Percentiles rank a stretch among this genome's conserved stretches.
Conservation (phyloP, 768 basidiomycete species). For the Pleurotus tuber-regium region DNA sequence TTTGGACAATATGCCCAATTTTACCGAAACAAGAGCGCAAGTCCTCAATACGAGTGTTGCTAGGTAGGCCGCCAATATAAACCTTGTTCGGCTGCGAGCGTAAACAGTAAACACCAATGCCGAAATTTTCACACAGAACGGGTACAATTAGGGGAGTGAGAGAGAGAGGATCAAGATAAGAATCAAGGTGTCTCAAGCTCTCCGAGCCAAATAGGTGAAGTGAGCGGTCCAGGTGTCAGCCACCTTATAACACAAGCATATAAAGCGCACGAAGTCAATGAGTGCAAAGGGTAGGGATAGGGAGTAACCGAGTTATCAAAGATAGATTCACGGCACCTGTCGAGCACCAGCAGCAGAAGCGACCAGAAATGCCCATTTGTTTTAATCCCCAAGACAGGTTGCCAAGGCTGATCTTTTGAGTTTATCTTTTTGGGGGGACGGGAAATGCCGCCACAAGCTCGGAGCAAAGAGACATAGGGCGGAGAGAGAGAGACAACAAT, state of each 20-base stretch:
- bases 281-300: too few relatives aligned
- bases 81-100: constrained; percentile 88
- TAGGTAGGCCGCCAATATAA: constrained; percentile 87
- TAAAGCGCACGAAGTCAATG: constrained; percentile 28
- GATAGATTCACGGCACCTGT: constrained; percentile 4
- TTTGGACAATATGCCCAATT: constrained; percentile 69
- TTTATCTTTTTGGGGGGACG: too few relatives aligned
- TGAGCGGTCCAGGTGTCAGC: constrained; percentile 33
- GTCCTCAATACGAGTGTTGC: constrained; percentile 84
- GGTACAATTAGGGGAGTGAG: constrained; percentile 46
- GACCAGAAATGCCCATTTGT: constrained; percentile 10
- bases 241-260: constrained; percentile 36
- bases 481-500: background rate
- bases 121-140: constrained; percentile 49
- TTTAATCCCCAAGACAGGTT: background rate
- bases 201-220: constrained; percentile 35
- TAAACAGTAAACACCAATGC: constrained; percentile 69
- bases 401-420: too few relatives aligned
- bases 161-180: constrained; percentile 21
- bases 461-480: background rate
- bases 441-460: background rate
- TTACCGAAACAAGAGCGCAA: constrained; percentile 85
- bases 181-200: constrained; percentile 38
- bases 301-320: too few relatives aligned
- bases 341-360: background rate